phyloP scores from a whole-genome alignment of 2,329 filamentous ascomycete genomes.

The Fusarium circinatum region DNA sequence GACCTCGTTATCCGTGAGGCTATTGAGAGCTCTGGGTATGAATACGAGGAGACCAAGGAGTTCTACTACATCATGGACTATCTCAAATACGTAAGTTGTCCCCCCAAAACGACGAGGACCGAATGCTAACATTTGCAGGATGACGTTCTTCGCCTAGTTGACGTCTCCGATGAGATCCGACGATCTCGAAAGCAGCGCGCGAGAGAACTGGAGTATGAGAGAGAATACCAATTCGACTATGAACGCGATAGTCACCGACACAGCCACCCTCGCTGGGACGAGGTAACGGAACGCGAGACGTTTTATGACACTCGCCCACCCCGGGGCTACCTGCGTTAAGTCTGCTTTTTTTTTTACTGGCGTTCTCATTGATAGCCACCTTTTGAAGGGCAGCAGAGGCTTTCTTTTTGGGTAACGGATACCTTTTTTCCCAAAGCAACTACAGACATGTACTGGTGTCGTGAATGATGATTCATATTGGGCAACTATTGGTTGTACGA shows the following conservation, averaged over 20 bases:
- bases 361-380: conserved; percentile 27
- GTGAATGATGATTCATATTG: conserved; percentile 17
- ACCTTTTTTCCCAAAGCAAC: conserved; percentile 12
- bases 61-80: conserved; percentile 96
- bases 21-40: conserved; percentile 84
- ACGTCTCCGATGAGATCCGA: conserved; percentile 85
- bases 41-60: conserved; percentile 87
- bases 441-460: conserved; percentile 28
- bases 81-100: conserved; percentile 78
- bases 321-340: conserved; percentile 44
- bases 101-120: background rate
- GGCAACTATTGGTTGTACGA: conserved; percentile 30
- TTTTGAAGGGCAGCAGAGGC: conserved; percentile 10
- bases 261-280: conserved; percentile 59
- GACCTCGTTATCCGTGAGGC: conserved; percentile 89
- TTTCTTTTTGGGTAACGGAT: conserved; percentile 25
- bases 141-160: conserved; percentile 85
- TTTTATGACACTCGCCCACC: conserved; percentile 64
- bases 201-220: conserved; percentile 68
- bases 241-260: conserved; percentile 55
- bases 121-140: conserved; percentile 65
- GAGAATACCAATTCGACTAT: conserved; percentile 63
- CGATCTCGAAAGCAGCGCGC: conserved; percentile 65
- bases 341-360: conserved; percentile 29
- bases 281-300: conserved; percentile 75